phyloP scores from a whole-genome alignment of 2,329 filamentous ascomycete genomes.

The Drechslerella dactyloides region DNA sequence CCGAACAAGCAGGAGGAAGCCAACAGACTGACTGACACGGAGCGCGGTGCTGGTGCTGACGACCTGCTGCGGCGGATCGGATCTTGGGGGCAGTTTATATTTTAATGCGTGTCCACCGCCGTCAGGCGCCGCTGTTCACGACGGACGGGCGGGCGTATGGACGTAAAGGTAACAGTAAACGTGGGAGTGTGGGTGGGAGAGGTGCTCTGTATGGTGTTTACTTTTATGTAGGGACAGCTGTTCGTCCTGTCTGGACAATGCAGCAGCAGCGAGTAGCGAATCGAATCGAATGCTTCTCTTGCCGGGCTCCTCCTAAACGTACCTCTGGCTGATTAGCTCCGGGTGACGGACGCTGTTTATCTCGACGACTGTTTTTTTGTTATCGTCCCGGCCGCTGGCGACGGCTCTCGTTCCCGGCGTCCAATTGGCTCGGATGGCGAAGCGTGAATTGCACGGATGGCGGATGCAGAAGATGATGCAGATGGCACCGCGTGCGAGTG shows the following conservation, averaged over 20 bases:
- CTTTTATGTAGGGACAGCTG: slow-evolving; percentile 6
- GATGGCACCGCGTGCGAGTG: too few species aligned
- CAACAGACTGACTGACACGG: slow-evolving; percentile 5
- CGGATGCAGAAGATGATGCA: neutral
- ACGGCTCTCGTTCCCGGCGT: neutral
- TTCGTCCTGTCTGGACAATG: slow-evolving; percentile 1
- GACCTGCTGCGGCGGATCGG: slow-evolving; percentile 11
- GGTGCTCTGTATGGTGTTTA: neutral
- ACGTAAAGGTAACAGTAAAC: neutral
- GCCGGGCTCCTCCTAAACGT: slow-evolving; percentile 6
- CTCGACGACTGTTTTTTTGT: neutral
- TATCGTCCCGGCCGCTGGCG: slow-evolving; percentile 1
- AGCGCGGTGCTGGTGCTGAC: slow-evolving; percentile 17
- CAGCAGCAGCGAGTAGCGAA: neutral
- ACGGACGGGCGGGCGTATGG: neutral
- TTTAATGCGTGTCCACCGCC: slow-evolving; percentile 1
- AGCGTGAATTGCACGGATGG: neutral
- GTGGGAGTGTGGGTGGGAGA: neutral
- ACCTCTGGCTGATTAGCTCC: neutral
- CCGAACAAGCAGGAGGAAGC: slow-evolving; percentile 48
- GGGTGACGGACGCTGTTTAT: neutral
- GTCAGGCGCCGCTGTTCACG: too few species aligned
- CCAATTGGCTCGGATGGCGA: neutral
- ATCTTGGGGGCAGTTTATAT: neutral
- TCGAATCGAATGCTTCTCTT: neutral